phyloP scores from a whole-genome alignment of 768 basidiomycete species.

The Krasilnikovozyma curviuscula region DNA sequence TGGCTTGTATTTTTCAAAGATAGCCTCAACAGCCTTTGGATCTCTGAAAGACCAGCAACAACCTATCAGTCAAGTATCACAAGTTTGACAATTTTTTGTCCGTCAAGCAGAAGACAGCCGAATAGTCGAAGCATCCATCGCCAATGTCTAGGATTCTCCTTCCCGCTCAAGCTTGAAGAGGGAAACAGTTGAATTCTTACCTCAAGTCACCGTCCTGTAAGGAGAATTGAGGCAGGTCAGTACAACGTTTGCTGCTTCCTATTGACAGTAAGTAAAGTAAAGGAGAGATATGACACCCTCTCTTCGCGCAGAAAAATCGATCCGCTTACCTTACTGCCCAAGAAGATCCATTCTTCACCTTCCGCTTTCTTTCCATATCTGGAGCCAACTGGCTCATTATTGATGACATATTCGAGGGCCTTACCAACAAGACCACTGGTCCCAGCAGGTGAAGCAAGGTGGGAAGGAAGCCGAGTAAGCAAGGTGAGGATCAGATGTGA shows the following conservation, averaged over 20 bases:
- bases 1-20: slow-evolving; percentile 81
- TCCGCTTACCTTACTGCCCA: slow-evolving; percentile 48
- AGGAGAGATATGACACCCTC: too few relatives aligned
- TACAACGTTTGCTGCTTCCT: too few relatives aligned
- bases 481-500: too few relatives aligned
- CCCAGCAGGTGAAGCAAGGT: too few relatives aligned
- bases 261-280: too few relatives aligned
- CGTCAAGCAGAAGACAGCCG: not conserved
- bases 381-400: slow-evolving; percentile 57
- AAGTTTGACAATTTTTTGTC: too few relatives aligned
- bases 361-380: slow-evolving; percentile 48
- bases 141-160: not conserved
- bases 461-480: too few relatives aligned
- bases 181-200: slow-evolving; percentile 36
- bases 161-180: too few relatives aligned
- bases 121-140: not conserved
- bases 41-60: slow-evolving; percentile 39
- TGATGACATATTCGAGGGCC: slow-evolving; percentile 57
- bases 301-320: too few relatives aligned
- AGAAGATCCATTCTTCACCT: slow-evolving; percentile 75
- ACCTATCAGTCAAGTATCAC: too few relatives aligned
- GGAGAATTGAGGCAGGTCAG: too few relatives aligned
- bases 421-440: slow-evolving; percentile 69
- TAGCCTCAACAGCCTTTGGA: slow-evolving; percentile 41
- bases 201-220: slow-evolving; percentile 75